Evolutionary conservation across 2,329 filamentous ascomycete species (phyloP).

Genomic region (Fusarium sp.): DNA sequence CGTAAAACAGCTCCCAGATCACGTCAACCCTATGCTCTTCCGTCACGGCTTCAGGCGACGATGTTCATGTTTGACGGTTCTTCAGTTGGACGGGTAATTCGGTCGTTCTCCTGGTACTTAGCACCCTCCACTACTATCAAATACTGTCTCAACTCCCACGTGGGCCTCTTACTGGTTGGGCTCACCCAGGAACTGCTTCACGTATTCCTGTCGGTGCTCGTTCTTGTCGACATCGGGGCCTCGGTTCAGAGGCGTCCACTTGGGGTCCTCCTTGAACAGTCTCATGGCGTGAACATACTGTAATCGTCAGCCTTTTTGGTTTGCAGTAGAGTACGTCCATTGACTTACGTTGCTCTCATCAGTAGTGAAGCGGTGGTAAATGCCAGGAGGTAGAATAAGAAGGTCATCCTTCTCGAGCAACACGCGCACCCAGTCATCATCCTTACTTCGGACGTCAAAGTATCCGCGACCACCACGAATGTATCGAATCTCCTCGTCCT

Average conservation of each 20-base stretch:
- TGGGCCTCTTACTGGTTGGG: conserved; percentile 35
- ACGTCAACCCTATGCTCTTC: conserved; percentile 24
- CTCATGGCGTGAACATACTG: conserved; percentile 96
- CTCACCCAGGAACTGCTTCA: conserved; percentile 57
- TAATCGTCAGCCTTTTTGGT: background rate
- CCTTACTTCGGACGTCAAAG: conserved; percentile 87
- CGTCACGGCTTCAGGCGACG: background rate
- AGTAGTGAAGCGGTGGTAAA: conserved; percentile 97
- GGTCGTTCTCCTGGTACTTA: conserved; percentile 19
- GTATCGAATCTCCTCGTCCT: conserved; percentile 98
- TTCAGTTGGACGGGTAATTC: conserved; percentile 17
- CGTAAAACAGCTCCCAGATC: conserved; percentile 16
- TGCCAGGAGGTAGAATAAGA: conserved; percentile 91
- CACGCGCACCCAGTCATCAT: conserved; percentile 90
- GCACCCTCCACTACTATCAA: conserved; percentile 5
- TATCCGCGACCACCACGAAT: conserved; percentile 88
- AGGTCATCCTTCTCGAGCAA: conserved; percentile 85
- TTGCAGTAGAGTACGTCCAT: background rate
- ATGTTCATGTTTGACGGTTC: conserved; percentile 1
- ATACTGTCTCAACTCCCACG: conserved; percentile 23
- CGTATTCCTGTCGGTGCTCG: conserved; percentile 78
- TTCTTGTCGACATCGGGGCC: conserved; percentile 80
- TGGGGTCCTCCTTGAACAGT: conserved; percentile 97
- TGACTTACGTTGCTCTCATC: conserved; percentile 83
- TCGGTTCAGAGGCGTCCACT: conserved; percentile 95